Evolutionary conservation across 2,329 filamentous ascomycete species (phyloP), one percentile per base, ranked within the genome.

Genomic region (Xylariaceae sp.): DNA sequence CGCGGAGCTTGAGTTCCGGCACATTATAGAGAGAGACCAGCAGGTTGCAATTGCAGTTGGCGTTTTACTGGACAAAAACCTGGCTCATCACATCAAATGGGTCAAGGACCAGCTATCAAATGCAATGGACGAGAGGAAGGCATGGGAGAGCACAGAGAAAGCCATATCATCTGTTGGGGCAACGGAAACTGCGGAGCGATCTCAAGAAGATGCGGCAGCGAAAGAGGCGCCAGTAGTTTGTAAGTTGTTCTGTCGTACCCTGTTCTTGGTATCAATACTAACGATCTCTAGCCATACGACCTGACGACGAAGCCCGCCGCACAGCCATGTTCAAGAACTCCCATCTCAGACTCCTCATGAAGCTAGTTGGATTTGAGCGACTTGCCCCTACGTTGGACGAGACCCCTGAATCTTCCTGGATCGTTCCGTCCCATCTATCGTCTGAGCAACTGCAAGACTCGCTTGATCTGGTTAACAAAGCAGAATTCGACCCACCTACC

Each of bases 271-370:
- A n/a, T 50, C 5, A 19, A 44, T 21, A 56, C 74, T 79, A 66
- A 78, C 57, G 33, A 28, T 29, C 17, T 12, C 16, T 66, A 88
- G 85, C 76, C 53, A 76, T 92, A 50, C 82, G 81, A 47, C 81
- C 89, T 0, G 86, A 89, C 55, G 86, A 83, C 37, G 85, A 90
- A 41, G 80, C 84, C 45, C 85, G 87, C 36, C 86, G 87, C 47
- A 82, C 82, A 19, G 89, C 91, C 23, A 87, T 96, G 75, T 96
- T 96, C 78, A 96, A 92, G 70, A 96, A 98, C 73, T 87, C 90
- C 8, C 88, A 94, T 67, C 82, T 98, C 2, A 89, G 93, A 29
- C 85, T 98, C 1, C 82, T 99, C 3, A 89, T 98, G 83, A 88
- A 81, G 1, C 80, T 95, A 0, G 80, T 89, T 16, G 90, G 90